phyloP scores from a whole-genome alignment of 768 basidiomycete genomes.

The Lyophyllum semitale region DNA sequence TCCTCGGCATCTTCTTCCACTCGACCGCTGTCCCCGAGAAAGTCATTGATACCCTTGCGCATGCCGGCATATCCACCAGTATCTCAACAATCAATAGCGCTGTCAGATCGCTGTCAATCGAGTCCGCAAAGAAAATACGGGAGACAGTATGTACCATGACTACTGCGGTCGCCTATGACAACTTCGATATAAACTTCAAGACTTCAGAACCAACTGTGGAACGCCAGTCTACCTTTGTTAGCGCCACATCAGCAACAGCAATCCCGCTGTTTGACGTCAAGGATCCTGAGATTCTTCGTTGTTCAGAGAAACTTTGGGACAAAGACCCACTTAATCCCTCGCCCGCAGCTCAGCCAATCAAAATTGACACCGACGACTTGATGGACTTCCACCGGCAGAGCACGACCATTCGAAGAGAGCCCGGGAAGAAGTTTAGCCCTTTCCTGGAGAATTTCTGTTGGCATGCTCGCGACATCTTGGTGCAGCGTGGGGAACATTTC shows the following conservation, averaged over 20 bases:
- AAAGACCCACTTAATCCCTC: constrained; percentile 20
- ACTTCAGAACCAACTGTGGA: constrained; percentile 26
- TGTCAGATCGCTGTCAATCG: constrained; percentile 17
- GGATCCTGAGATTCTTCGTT: constrained; percentile 20
- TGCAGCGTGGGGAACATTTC: constrained; percentile 15
- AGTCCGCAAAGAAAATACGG: constrained; percentile 7
- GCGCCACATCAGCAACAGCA: constrained; percentile 28
- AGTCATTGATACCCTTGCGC: constrained; percentile 25
- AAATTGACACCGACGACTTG: not conserved
- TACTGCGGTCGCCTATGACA: constrained; percentile 33
- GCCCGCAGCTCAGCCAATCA: not conserved
- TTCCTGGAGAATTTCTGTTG: constrained; percentile 11
- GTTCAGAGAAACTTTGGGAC: constrained; percentile 32
- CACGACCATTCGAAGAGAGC: constrained; percentile 11
- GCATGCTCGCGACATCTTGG: constrained; percentile 10
- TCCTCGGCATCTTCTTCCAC: constrained; percentile 31
- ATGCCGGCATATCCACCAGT: constrained; percentile 24
- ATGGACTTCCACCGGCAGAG: constrained; percentile 2
- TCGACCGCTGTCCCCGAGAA: constrained; percentile 31
- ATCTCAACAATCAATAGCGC: constrained; percentile 16
- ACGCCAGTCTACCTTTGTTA: constrained; percentile 18
- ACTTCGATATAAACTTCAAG: constrained; percentile 37
- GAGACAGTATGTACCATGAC: constrained; percentile 21
- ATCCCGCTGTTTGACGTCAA: constrained; percentile 22
- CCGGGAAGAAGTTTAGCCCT: not conserved